Base-by-base conservation (phyloP, 768 basidiomycete genomes). In the Suillus subaureus region DNA sequence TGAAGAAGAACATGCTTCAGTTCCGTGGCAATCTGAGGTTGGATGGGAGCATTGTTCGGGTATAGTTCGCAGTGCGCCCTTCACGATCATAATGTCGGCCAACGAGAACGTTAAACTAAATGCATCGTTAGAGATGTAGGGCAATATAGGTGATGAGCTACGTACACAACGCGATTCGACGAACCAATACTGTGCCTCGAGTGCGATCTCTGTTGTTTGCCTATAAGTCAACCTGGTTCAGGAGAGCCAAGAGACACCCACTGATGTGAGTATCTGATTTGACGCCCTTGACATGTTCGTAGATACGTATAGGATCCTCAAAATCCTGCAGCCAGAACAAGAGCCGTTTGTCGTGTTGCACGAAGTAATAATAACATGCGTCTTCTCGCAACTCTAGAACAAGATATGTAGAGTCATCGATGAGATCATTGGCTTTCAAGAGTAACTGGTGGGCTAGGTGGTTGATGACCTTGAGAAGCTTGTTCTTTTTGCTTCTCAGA, bases 281-380 rank as follows among this genome's bases (percentile, higher is more conserved):
- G 0, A 79, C 75, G 8, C 83, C 84, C 40, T 75, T 73, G 79
- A 71, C 37, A 80, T 75, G 21, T 47, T 13, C 74, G 71, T 79
- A 62, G 55, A 84, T 69, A 28, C 71, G 35, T 1, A 63, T 64
- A 4, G 80, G 74, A 1, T 79, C 68, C 6, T 55, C 23, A 28
- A 77, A 80, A 0, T 76, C 66, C 39, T 85, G 79, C 37, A 85
- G 63, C 78, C 82, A 88, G 64, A 87, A 87, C 15, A 86, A 72
- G 8, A 73, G 70, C 16, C 81, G 79, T 0, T 71, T 72, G 0
- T 68, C 39, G 61, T 86, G 84, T 62, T 84, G 76, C 13, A 79
- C 81, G 56, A 81, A 82, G 66, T 85, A 85, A 69, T 85, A 85
- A 66, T 76, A 28, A 5, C 64, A 65, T 42, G 12, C 18, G 2